Evolutionary conservation across 2,329 filamentous ascomycete species (phyloP), one percentile per base, ranked within the genome.

Genomic region (Leptographium lundbergii): DNA sequence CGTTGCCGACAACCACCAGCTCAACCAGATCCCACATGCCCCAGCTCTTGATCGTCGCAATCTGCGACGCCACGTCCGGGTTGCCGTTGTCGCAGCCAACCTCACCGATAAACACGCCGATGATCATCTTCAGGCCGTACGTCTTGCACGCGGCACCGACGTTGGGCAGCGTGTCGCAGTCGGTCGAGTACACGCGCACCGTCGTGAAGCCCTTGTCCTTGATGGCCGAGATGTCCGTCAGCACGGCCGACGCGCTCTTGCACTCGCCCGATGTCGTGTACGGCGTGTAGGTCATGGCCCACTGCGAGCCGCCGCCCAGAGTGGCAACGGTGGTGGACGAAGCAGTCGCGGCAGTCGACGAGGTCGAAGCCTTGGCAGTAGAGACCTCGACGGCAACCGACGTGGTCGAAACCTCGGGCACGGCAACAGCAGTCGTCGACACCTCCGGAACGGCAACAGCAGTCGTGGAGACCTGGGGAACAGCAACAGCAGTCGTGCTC

Each of bases 1-100:
- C 92, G 80, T 97, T 97, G 74, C 90, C 91, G 65, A 95, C 81
- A 36, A 94, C 87, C 64, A 95, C 77, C 67, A 95, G 82, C 69
- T 87, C 81, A 65, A 96, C 86, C 56, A 88, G 71, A 62, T 84
- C 79, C 85, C 86, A 95, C 72, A 88, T 74, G 63, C 74, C 81
- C 84, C 90, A 96, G 61, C 71, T 67, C 72, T 82, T 77, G 71
- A 96, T 87, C 62, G 83, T 81, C 36, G 79, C 74, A 61, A 96
- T 80, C 80, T 97, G 91, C 67, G 81, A 75, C 69, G 84, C 76
- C 65, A 90, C 85, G 59, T 81, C 82, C 60, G 80, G 75, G 68
- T 75, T 75, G 65, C 69, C 69, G 69, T 85, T 80, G 66, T 74
- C 75, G 74, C 81, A 83, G 68, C 79, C 77, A 60, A 81, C 77